These are phyloP conservation scores for Xylaria sp. DNA, from an alignment of 2,329 filamentous ascomycete genomes.

Conservation along the genomic window DNA sequence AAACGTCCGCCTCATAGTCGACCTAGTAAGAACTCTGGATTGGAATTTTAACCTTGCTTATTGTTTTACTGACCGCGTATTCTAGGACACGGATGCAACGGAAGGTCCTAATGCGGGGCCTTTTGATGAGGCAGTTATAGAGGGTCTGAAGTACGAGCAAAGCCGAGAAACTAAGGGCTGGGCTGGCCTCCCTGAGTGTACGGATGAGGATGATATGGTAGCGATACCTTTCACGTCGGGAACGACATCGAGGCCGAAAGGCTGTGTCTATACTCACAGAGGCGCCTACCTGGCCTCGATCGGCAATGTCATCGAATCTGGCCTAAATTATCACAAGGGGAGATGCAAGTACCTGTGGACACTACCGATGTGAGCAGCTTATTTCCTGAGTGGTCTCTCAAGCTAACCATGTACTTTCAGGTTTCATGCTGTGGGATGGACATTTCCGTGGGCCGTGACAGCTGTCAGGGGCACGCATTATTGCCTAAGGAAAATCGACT, in stretches of 20 bases:
- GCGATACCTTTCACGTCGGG: constrained; percentile 94
- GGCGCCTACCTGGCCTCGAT: constrained; percentile 86
- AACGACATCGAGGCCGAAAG: constrained; percentile 91
- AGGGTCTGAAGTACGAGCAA: constrained; percentile 79
- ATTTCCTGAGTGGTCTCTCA: background rate
- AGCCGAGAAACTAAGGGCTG: constrained; percentile 77
- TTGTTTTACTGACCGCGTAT: constrained; percentile 6
- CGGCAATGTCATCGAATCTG: constrained; percentile 88
- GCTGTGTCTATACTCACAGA: constrained; percentile 90
- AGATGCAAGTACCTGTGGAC: constrained; percentile 91
- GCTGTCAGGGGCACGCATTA: constrained; percentile 95
- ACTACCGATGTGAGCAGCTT: constrained; percentile 80
- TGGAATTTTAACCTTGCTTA: background rate
- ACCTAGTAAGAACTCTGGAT: constrained; percentile 59
- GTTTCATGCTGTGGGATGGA: constrained; percentile 81
- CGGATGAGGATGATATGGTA: constrained; percentile 82
- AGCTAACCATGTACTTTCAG: constrained; percentile 47
- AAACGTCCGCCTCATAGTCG: constrained; percentile 77
- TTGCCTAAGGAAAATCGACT: constrained; percentile 94
- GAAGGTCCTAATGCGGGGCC: constrained; percentile 79
- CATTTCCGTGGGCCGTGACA: constrained; percentile 92
- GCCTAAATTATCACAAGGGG: constrained; percentile 76
- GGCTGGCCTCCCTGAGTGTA: constrained; percentile 76
- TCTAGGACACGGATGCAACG: constrained; percentile 79
- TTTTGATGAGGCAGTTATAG: constrained; percentile 84